Evolutionary conservation across 2,329 filamentous ascomycete species (phyloP), one percentile per base, ranked within the genome.

Genomic region (Phaeophleospora eucalypticola): DNA sequence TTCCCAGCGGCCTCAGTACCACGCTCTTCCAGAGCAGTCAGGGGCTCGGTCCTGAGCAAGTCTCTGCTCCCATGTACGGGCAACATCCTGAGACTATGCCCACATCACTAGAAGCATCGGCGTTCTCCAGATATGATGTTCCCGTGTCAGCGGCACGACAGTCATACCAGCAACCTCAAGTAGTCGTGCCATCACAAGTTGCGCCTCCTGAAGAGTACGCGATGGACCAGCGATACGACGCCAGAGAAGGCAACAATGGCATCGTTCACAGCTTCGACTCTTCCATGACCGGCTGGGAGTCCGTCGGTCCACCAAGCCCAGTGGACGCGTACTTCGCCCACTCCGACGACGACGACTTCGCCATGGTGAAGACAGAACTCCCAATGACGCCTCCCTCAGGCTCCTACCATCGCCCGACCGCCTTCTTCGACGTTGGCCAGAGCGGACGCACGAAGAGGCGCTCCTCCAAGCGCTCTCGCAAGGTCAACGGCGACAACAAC

Each of bases 101-200:
- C 12, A 32, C 34, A 3, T 44, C 41, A 1, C 43, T 57, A 15
- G 48, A 48, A 21, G 48, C 48, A 9, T 55, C 54, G 4, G 38
- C 24, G 2, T 55, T 57, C 24, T 41, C 43, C 1, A 19, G 36
- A 33, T n/a, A 15, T 34, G 8, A 17, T 20, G 3, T 14, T 32
- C n/a, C 21, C 17, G 18, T 15, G 16, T 24, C 3, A 33, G 16
- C 10, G 19, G 20, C 9, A 20, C 29, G 7, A 35, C 40, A n/a
- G 36, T 16, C 10, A 41, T 46, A 45, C 21, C 41, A 46, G 3
- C 27, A 33, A 6, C 52, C 49, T 2, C 51, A 54, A 21, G 50
- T 58, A 2, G 52, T 62, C 3, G 54, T 60, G 6, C 61, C 60
- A 9, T 58, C 59, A 1, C 52, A 61, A 27, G 47, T 63, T 2